A percentile compares a stretch with the other conserved stretches of the same genome.
Conservation (phyloP, 148 eudicot species). For the Polygonum aviculare region DNA sequence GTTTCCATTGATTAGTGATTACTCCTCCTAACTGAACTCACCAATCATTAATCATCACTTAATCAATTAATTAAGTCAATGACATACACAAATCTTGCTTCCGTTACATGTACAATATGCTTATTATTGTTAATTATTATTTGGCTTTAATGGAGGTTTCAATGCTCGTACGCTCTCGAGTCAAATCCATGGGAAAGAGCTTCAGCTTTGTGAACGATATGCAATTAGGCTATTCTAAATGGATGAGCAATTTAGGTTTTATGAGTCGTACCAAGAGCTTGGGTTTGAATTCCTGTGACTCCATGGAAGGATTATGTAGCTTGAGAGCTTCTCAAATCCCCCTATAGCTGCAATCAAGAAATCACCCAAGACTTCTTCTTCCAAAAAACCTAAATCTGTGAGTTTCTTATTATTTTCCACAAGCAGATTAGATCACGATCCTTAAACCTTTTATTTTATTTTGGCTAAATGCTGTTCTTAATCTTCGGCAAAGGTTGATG, state of each 20-base stretch:
- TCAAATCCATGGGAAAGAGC: slow-evolving; percentile 1
- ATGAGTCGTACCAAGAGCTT: neutral
- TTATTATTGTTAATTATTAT: too few species aligned
- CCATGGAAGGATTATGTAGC: neutral
- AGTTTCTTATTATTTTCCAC: neutral
- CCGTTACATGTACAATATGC: too few species aligned
- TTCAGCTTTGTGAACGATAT: neutral
- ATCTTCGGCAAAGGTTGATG: slow-evolving; percentile 28
- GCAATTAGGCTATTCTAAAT: slow-evolving; percentile 9
- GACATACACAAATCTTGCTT: too few species aligned
- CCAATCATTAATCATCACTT: too few species aligned
- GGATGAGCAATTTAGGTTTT: neutral
- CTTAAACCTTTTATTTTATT: neutral
- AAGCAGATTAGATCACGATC: too few species aligned
- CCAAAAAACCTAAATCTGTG: slow-evolving; percentile 26
- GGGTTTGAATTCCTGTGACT: neutral
- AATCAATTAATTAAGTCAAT: too few species aligned
- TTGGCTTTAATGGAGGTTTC: slow-evolving; percentile 9
- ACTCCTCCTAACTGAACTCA: too few species aligned
- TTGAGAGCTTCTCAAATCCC: slow-evolving; percentile 1
- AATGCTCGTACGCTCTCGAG: neutral
- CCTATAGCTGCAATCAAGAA: neutral
- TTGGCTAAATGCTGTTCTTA: neutral
- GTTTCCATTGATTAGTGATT: too few species aligned
- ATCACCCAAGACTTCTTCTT: neutral